A percentile compares a stretch with the other conserved stretches of the same genome.
Evolutionary conservation across 2,329 filamentous ascomycete species (phyloP).

Genomic region (Ceratocystis alfenasii): DNA sequence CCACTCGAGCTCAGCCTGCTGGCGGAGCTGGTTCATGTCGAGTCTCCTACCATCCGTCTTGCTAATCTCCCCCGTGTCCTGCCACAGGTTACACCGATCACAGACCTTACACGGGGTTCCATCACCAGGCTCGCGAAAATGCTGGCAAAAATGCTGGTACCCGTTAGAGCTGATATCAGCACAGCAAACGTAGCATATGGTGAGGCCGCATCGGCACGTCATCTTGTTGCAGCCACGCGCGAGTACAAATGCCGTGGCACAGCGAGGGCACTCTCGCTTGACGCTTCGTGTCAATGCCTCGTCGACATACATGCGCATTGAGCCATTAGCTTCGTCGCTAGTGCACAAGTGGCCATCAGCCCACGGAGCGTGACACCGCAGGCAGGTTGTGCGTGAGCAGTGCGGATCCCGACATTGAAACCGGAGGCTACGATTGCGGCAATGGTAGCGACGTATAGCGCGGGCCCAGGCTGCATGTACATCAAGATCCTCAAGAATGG

Average conservation of each 20-base stretch:
- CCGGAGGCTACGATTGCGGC: constrained; percentile 58
- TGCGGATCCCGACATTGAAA: constrained; percentile 63
- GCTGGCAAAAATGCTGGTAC: constrained; percentile 90
- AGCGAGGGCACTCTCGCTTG: constrained; percentile 87
- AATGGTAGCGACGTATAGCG: constrained; percentile 55
- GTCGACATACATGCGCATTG: constrained; percentile 74
- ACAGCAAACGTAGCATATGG: constrained; percentile 96
- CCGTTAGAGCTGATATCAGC: constrained; percentile 62
- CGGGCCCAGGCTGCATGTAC: constrained; percentile 40
- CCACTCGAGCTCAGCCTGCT: background rate
- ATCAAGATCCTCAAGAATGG: background rate
- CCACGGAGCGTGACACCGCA: constrained; percentile 74
- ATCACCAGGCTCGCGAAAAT: constrained; percentile 70
- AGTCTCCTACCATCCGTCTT: constrained; percentile 34
- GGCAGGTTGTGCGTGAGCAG: constrained; percentile 63
- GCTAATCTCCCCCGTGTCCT: constrained; percentile 59
- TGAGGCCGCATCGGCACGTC: constrained; percentile 88
- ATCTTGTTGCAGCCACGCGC: constrained; percentile 92
- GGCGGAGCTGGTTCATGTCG: constrained; percentile 21
- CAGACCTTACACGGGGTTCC: constrained; percentile 58
- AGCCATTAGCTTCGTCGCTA: constrained; percentile 58
- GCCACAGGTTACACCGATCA: constrained; percentile 66
- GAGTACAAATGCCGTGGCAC: constrained; percentile 87
- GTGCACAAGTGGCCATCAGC: constrained; percentile 81
- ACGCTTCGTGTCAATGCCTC: constrained; percentile 86